Evolutionary conservation across 2,329 filamentous ascomycete species (phyloP).

Genomic region (Leptographium procerum): DNA sequence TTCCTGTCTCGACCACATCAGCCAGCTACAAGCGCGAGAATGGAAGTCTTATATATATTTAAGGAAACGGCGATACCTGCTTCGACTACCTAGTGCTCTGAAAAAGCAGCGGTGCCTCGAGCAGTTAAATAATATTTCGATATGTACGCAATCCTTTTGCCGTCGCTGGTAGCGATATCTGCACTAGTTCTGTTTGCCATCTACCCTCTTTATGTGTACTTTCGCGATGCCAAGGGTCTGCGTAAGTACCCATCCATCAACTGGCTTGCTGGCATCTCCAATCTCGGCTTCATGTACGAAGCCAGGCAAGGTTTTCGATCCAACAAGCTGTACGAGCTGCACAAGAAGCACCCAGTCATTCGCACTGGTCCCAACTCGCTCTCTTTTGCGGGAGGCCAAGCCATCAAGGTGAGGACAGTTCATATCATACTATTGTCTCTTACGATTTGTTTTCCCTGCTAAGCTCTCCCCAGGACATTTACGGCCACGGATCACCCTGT

Average conservation of each 20-base stretch:
- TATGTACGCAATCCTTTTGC: background rate
- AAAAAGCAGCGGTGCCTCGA: no score
- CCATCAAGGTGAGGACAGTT: constrained; percentile 29
- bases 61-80: no score
- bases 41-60: no score
- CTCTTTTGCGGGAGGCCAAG: constrained; percentile 27
- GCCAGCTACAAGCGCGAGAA: no score
- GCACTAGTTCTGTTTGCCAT: constrained; percentile 24
- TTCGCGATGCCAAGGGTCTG: constrained; percentile 33
- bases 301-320: constrained; percentile 32
- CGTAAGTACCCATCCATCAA: constrained; percentile 33
- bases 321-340: constrained; percentile 27
- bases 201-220: constrained; percentile 29
- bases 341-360: constrained; percentile 32
- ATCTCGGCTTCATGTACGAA: constrained; percentile 34
- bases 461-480: constrained; percentile 30
- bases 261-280: constrained; percentile 30
- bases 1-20: no score
- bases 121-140: background rate
- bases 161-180: background rate
- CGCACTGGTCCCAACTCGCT: constrained; percentile 33
- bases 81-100: no score
- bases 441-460: no score
- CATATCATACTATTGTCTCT: no score
- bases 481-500: constrained; percentile 38